Evolutionary conservation across 345 rosid genomes (phyloP), one percentile per base, ranked within the genome.

Genomic region (Balakata baccata): DNA sequence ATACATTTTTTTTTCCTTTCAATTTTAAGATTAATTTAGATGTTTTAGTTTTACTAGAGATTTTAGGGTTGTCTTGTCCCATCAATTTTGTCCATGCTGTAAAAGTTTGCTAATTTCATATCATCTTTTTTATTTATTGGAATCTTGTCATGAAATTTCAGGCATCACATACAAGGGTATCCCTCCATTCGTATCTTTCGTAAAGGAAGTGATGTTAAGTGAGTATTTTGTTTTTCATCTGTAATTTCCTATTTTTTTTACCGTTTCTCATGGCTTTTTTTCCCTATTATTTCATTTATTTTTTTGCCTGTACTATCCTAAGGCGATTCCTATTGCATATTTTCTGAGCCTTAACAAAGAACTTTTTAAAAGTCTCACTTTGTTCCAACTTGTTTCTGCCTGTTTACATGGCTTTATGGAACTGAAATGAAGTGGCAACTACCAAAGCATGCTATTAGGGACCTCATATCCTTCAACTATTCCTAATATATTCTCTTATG

Each of bases 181-280:
- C 99, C 98, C 71, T 93, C 99, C 20, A 89, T 96, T 86, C 94
- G 99, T 78, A 96, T 96, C 81, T 96, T 96, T 78, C 98, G 93
- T 65, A 93, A 89, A 86, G 99, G 99, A 78, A 91, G 86, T 81
- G 97, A 96, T 88, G 20, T 90, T 67, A 89, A 78, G 99, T 95
- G 80, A 87, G 66, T 38, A 29, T 43, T 52, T 70, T 64, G 58
- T 13, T 72, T 39, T 41, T 51, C 52, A 16, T 49, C 2, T 69
- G 71, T 75, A 41, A 62, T 72, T 66, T 76, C 34, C n/a, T 67
- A 23, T 70, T 37, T 56, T 38, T 23, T 71, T n/a, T 2, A 66
- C 17, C 12, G 22, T 18, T 68, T 37, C 12, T 16, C 47, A 45
- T 49, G 64, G 38, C 71, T 58, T 37, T 29, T 43, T 25, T 69